Conservation (phyloP, 1,284 basidiomycete genomes). For the Afroboletus lepidellus region DNA sequence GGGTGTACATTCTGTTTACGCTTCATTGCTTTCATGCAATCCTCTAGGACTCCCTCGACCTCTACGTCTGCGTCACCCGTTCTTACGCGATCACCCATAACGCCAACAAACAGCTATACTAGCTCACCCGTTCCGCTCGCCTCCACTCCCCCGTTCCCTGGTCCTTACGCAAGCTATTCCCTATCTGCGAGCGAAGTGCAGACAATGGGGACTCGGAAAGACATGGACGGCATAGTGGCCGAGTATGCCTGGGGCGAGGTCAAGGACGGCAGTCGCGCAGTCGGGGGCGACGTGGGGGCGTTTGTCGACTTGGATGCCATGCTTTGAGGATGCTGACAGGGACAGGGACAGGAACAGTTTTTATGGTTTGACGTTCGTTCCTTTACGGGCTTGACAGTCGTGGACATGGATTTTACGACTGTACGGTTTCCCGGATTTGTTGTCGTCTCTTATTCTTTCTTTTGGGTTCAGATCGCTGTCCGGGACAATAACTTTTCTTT, state of each 20-base stretch:
- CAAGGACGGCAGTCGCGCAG: not conserved
- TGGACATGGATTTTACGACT: too few relatives aligned
- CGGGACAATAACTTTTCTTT: too few relatives aligned
- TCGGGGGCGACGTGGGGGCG: not conserved
- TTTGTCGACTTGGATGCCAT: not conserved
- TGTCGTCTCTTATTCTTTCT: too few relatives aligned
- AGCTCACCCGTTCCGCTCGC: not conserved
- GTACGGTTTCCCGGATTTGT: too few relatives aligned
- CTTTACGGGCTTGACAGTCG: not conserved
- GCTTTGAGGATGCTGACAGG: not conserved
- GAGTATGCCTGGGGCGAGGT: not conserved
- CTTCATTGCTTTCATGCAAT: not conserved
- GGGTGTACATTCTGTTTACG: not conserved
- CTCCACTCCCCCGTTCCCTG: not conserved
- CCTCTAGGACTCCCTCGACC: conserved; percentile 5
- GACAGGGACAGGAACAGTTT: not conserved
- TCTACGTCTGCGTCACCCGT: conserved; percentile 6
- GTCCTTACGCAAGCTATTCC: not conserved
- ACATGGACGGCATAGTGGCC: not conserved
- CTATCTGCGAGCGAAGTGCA: not conserved
- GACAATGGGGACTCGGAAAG: not conserved
- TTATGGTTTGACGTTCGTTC: not conserved
- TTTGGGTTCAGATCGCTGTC: too few relatives aligned
- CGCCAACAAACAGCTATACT: conserved; percentile 5
- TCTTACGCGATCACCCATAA: conserved; percentile 2